Conservation (phyloP, 768 basidiomycete genomes). For the Sarcodon sp. region DNA sequence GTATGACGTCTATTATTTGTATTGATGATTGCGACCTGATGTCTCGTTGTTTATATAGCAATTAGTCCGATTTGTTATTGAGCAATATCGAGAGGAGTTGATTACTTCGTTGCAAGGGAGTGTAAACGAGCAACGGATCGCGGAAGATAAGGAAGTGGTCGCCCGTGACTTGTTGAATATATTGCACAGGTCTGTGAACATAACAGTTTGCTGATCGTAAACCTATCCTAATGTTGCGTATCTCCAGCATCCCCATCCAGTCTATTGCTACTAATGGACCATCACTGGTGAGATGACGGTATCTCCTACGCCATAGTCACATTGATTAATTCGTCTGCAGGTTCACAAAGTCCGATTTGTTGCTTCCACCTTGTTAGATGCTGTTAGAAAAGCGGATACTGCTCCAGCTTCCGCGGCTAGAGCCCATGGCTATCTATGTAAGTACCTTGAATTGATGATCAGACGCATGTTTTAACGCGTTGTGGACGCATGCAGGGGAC, state of each 20-base stretch:
- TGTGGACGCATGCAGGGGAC: constrained; percentile 48
- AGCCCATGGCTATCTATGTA: constrained; percentile 80
- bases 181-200: constrained; percentile 49
- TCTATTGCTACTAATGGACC: constrained; percentile 86
- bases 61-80: constrained; percentile 86
- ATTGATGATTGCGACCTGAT: neutral
- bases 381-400: constrained; percentile 70
- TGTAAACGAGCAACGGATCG: constrained; percentile 49
- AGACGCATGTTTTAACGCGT: neutral
- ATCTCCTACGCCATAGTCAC: neutral
- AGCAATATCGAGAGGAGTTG: constrained; percentile 86
- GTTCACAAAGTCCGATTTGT: constrained; percentile 92
- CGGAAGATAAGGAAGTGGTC: constrained; percentile 71
- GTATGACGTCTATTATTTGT: constrained; percentile 22
- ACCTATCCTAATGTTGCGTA: neutral
- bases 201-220: neutral
- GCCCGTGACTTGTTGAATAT: constrained; percentile 81
- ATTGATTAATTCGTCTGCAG: constrained; percentile 19
- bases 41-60: constrained; percentile 34
- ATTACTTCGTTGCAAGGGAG: constrained; percentile 51
- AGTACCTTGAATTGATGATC: constrained; percentile 16
- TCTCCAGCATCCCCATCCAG: constrained; percentile 74
- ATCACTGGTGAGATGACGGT: constrained; percentile 37
- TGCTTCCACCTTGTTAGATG: constrained; percentile 79
- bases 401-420: constrained; percentile 72